phyloP scores from a whole-genome alignment of 192 early-diverging fungal species.

The Coemansia sp. region DNA sequence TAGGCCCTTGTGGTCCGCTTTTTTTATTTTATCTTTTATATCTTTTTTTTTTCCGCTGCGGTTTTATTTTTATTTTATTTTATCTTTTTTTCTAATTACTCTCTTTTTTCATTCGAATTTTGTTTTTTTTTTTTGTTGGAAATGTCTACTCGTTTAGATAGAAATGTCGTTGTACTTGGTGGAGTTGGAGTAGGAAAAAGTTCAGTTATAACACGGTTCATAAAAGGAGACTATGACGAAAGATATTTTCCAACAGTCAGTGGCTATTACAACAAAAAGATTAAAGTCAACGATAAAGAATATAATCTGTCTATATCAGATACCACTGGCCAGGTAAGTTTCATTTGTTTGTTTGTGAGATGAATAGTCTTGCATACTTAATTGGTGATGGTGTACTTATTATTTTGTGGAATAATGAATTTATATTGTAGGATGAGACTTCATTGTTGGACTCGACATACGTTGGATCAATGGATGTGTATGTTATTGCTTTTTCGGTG shows the following conservation, averaged over 20 bases:
- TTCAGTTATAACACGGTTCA: constrained; percentile 90
- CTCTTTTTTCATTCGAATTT: too few relatives aligned
- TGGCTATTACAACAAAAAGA: constrained; percentile 85
- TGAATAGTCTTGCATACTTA: not conserved
- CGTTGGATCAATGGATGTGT: constrained; percentile 91
- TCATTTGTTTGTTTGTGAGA: not conserved
- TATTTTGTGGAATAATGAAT: too few relatives aligned
- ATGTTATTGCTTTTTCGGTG: constrained; percentile 94
- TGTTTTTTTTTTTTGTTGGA: not conserved
- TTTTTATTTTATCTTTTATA: not conserved
- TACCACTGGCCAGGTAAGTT: constrained; percentile 88
- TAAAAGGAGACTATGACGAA: constrained; percentile 88
- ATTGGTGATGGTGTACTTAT: not conserved
- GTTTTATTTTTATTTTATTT: not conserved
- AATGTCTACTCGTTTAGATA: constrained; percentile 31
- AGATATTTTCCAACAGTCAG: constrained; percentile 97
- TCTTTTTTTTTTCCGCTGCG: not conserved
- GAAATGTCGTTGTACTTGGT: constrained; percentile 51
- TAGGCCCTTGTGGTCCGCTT: not conserved
- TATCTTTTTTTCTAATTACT: not conserved
- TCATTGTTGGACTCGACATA: constrained; percentile 92
- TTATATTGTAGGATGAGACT: constrained; percentile 77
- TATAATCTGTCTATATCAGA: constrained; percentile 92
- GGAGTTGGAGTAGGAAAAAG: constrained; percentile 70
- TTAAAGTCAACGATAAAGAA: constrained; percentile 81